Evolutionary conservation across 306 rosid genomes (phyloP).

Genomic region (Acacia acuminata): DNA sequence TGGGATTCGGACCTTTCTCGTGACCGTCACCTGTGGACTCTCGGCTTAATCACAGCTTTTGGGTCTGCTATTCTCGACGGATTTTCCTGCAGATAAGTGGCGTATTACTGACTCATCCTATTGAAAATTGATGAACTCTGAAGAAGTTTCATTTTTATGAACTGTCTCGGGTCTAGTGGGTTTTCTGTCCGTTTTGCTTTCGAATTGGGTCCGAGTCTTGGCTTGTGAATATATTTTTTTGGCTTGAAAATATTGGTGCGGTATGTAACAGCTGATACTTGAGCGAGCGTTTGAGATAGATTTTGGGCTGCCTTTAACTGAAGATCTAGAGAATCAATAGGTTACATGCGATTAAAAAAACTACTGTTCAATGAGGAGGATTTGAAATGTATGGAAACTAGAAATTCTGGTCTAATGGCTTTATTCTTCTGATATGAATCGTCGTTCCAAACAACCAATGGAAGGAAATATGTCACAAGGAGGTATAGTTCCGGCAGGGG

Average conservation of each 20-base stretch:
- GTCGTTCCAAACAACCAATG: slow-evolving; percentile 50
- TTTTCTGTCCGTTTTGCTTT: slow-evolving; percentile 13
- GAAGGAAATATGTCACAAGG: slow-evolving; percentile 83
- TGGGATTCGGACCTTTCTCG: slow-evolving; percentile 30
- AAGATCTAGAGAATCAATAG: slow-evolving; percentile 22
- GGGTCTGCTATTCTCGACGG: neutral
- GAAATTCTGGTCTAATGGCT: slow-evolving; percentile 26
- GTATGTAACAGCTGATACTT: neutral
- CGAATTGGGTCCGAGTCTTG: slow-evolving; percentile 14
- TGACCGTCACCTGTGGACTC: slow-evolving; percentile 41
- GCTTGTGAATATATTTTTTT: slow-evolving; percentile 5
- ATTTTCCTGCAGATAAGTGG: slow-evolving; percentile 52
- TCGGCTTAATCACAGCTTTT: slow-evolving; percentile 30
- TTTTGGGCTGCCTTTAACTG: slow-evolving; percentile 7
- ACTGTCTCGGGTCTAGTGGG: slow-evolving; percentile 3
- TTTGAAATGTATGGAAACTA: neutral
- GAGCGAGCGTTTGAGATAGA: slow-evolving; percentile 18
- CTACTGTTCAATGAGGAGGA: slow-evolving; percentile 12
- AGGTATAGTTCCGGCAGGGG: slow-evolving; percentile 64
- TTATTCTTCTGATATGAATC: slow-evolving; percentile 46
- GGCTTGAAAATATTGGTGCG: slow-evolving; percentile 28
- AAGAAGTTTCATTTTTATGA: neutral
- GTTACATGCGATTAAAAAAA: slow-evolving; percentile 8
- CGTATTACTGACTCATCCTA: slow-evolving; percentile 30
- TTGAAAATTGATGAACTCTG: slow-evolving; percentile 4